These are phyloP conservation scores for Fusarium sp. DNA, from an alignment of 2,329 filamentous ascomycete species.

Conservation along the genomic window DNA sequence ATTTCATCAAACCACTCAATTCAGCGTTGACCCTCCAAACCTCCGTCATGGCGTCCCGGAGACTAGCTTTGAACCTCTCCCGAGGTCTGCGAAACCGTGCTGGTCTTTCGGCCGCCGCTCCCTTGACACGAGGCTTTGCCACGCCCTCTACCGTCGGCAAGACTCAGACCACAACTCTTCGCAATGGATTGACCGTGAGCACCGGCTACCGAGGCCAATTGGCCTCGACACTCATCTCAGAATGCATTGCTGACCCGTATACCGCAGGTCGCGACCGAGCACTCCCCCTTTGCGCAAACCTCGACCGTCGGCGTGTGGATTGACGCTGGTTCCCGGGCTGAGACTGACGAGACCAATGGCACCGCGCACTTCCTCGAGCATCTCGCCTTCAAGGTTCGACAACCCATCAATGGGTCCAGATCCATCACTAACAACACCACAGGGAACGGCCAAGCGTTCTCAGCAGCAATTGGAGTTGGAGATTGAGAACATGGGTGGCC, in stretches of 20 bases:
- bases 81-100: conserved; percentile 89
- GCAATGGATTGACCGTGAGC: conserved; percentile 94
- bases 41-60: conserved; percentile 90
- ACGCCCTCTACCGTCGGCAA: conserved; percentile 84
- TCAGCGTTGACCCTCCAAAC: conserved; percentile 61
- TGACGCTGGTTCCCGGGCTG: conserved; percentile 96
- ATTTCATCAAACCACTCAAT: conserved; percentile 70
- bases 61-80: conserved; percentile 94
- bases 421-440: conserved; percentile 31
- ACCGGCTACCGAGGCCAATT: conserved; percentile 53
- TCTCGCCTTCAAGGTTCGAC: conserved; percentile 95
- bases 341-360: conserved; percentile 98
- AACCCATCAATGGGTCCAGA: conserved; percentile 37
- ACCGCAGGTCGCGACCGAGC: conserved; percentile 90
- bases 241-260: conserved; percentile 42
- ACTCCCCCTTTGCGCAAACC: conserved; percentile 98
- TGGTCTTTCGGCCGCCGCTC: conserved; percentile 81
- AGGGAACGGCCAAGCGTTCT: conserved; percentile 93
- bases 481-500: conserved; percentile 99
- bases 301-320: conserved; percentile 99
- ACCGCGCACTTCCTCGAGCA: conserved; percentile 99
- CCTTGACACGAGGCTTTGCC: conserved; percentile 88
- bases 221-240: conserved; percentile 41
- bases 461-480: conserved; percentile 99
- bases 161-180: conserved; percentile 95